Conservation (phyloP, 139 green algal species). For the Closterium sp. region DNA sequence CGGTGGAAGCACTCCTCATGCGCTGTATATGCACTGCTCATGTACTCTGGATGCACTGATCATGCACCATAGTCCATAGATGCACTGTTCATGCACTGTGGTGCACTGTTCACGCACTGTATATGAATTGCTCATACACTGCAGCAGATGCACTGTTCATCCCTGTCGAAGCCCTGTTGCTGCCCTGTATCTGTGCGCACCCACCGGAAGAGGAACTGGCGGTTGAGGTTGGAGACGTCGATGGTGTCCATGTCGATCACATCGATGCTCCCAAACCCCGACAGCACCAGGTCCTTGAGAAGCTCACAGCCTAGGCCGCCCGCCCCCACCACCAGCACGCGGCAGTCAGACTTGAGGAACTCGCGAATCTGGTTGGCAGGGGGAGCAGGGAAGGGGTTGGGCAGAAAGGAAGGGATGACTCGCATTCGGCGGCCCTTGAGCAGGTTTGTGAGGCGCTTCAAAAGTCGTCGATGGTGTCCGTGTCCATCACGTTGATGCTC, state of each 20-base stretch:
- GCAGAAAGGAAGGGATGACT: too few relatives aligned
- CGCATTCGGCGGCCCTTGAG: too few relatives aligned
- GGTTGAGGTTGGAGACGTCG: constrained; percentile 97
- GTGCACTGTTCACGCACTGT: background rate
- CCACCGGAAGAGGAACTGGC: constrained; percentile 98
- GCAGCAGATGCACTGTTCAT: background rate
- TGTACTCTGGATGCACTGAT: background rate
- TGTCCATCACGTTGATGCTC: constrained; percentile 99
- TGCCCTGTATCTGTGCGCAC: too few relatives aligned
- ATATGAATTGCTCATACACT: too few relatives aligned
- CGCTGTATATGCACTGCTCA: too few relatives aligned
- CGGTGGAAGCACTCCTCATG: too few relatives aligned
- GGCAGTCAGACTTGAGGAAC: constrained; percentile 47
- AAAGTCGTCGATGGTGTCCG: constrained; percentile 99
- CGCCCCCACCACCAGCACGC: constrained; percentile 86
- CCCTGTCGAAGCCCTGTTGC: too few relatives aligned
- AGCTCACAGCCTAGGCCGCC: too few relatives aligned
- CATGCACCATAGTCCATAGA: background rate
- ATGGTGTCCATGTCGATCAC: constrained; percentile 99
- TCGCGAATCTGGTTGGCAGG: constrained; percentile 48
- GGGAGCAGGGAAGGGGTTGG: too few relatives aligned
- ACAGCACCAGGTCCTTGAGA: constrained; percentile 94
- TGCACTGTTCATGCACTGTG: background rate
- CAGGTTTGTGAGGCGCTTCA: too few relatives aligned
- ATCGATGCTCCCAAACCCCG: constrained; percentile 93